Conservation (phyloP, 2,329 filamentous ascomycete genomes). For the Colletotrichum sp. region DNA sequence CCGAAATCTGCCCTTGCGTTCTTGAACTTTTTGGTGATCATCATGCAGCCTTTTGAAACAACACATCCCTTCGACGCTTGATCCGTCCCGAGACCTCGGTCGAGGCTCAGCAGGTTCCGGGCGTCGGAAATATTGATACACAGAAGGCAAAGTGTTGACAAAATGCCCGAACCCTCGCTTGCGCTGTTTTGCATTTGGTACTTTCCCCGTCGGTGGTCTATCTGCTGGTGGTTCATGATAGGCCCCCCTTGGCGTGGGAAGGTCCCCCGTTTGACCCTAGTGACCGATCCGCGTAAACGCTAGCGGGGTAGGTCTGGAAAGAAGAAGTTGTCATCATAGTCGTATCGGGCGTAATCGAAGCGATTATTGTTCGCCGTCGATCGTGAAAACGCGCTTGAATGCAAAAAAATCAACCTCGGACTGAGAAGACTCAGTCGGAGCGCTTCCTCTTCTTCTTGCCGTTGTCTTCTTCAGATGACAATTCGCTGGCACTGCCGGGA, state of each 20-base stretch:
- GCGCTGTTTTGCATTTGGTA: slow-evolving; percentile 40
- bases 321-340: slow-evolving; percentile 27
- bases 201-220: slow-evolving; percentile 35
- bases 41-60: slow-evolving; percentile 28
- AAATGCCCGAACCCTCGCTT: slow-evolving; percentile 44
- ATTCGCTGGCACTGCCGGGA: slow-evolving; percentile 67
- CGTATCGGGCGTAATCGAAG: slow-evolving; percentile 34
- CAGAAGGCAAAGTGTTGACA: slow-evolving; percentile 39
- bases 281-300: slow-evolving; percentile 32
- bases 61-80: slow-evolving; percentile 14
- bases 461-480: slow-evolving; percentile 58
- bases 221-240: slow-evolving; percentile 19
- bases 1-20: slow-evolving; percentile 24
- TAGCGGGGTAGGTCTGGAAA: slow-evolving; percentile 22
- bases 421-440: slow-evolving; percentile 53
- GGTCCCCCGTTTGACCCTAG: slow-evolving; percentile 26
- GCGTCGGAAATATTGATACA: slow-evolving; percentile 47
- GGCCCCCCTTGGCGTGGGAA: neutral
- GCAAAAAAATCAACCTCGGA: slow-evolving; percentile 5
- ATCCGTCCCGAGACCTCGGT: slow-evolving; percentile 24
- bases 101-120: slow-evolving; percentile 28
- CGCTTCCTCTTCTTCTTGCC: slow-evolving; percentile 81
- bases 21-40: slow-evolving; percentile 33
- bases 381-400: slow-evolving; percentile 13
- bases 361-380: slow-evolving; percentile 17